Conservation (phyloP, 1,284 basidiomycete genomes). For the Puccinia coronata region DNA sequence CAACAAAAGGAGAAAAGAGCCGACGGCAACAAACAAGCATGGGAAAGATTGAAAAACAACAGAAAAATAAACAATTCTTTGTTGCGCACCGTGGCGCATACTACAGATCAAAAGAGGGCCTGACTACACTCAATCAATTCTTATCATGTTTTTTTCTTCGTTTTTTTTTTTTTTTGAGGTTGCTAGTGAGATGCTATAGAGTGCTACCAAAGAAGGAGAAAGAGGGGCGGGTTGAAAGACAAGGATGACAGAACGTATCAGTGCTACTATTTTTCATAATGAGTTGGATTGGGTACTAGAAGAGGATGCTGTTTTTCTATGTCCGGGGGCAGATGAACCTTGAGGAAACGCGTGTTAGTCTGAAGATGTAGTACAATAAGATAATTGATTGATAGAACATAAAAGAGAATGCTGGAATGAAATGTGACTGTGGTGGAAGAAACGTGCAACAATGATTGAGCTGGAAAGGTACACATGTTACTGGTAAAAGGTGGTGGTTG, state of each 20-base stretch:
- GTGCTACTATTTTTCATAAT: slow-evolving; percentile 16
- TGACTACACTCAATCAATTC: no score
- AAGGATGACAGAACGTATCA: slow-evolving; percentile 11
- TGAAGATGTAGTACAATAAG: slow-evolving; percentile 14
- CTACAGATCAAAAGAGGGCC: slow-evolving; percentile 13
- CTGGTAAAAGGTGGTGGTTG: background rate
- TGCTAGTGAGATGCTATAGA: slow-evolving; percentile 11
- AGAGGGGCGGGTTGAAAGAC: background rate
- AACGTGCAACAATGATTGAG: slow-evolving; percentile 5
- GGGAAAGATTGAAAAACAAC: background rate
- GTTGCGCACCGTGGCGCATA: background rate
- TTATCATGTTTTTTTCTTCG: background rate
- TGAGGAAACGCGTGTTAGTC: background rate
- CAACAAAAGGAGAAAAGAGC: background rate
- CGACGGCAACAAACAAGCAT: background rate
- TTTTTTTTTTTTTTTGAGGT: background rate
- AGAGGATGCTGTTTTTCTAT: slow-evolving; percentile 24
- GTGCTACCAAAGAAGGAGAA: background rate
- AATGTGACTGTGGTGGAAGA: background rate
- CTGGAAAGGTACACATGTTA: slow-evolving; percentile 20
- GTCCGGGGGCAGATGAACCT: slow-evolving; percentile 18
- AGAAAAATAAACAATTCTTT: background rate
- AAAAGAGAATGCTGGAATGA: background rate
- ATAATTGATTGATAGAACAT: background rate
- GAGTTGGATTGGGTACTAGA: background rate